phyloP scores from a whole-genome alignment of 2,329 filamentous ascomycete genomes.

The Bipolaris cookei region DNA sequence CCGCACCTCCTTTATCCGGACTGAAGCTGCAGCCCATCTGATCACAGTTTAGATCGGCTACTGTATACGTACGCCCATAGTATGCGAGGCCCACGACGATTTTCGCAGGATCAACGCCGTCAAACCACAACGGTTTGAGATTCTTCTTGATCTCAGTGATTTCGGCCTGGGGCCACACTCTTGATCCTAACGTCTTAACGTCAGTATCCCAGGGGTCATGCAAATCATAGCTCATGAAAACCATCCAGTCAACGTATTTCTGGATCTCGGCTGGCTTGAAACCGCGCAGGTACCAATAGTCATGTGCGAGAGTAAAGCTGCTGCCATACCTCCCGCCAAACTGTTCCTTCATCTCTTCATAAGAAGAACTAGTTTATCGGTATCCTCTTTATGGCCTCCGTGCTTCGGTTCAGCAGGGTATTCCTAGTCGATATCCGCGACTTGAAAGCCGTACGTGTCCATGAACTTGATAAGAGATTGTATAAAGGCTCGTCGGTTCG shows the following conservation, averaged over 20 bases:
- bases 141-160: slow-evolving; percentile 53
- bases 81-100: slow-evolving; percentile 55
- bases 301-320: slow-evolving; percentile 23
- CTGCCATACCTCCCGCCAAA: slow-evolving; percentile 36
- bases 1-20: slow-evolving; percentile 3
- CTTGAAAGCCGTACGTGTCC: slow-evolving; percentile 52
- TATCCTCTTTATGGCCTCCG: slow-evolving; percentile 46
- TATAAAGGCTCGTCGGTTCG: background rate
- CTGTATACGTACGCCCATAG: slow-evolving; percentile 51
- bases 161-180: slow-evolving; percentile 49
- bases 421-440: slow-evolving; percentile 57
- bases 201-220: slow-evolving; percentile 43
- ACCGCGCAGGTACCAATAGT: slow-evolving; percentile 36
- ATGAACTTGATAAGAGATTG: slow-evolving; percentile 46
- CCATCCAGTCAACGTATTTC: slow-evolving; percentile 40
- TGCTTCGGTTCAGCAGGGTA: slow-evolving; percentile 44
- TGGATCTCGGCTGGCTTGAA: slow-evolving; percentile 49
- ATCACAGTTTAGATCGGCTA: slow-evolving; percentile 20
- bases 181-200: slow-evolving; percentile 29
- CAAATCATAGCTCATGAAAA: slow-evolving; percentile 28
- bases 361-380: slow-evolving; percentile 29
- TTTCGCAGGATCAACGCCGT: slow-evolving; percentile 50
- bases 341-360: slow-evolving; percentile 23
- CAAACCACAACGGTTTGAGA: slow-evolving; percentile 51
- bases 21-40: slow-evolving; percentile 48